phyloP scores from a whole-genome alignment of 2,329 filamentous ascomycete genomes.

The Coleophoma crateriformis region DNA sequence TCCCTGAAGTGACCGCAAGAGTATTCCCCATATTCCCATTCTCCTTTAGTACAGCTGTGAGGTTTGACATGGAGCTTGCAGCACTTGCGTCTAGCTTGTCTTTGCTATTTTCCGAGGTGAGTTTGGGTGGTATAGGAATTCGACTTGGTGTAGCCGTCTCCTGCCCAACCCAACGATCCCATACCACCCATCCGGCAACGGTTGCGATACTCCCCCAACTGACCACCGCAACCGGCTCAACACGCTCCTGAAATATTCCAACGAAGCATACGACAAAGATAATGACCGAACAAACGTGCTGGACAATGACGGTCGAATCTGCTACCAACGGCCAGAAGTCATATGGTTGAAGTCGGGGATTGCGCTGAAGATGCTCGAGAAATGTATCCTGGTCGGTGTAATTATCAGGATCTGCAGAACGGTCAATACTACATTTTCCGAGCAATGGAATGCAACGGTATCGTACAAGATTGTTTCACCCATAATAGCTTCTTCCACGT shows the following conservation, averaged over 20 bases:
- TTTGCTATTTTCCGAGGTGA: constrained; percentile 19
- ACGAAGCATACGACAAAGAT: constrained; percentile 95
- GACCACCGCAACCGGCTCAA: constrained; percentile 87
- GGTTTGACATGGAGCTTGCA: constrained; percentile 21
- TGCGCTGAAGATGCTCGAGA: constrained; percentile 89
- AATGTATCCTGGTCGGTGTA: constrained; percentile 97
- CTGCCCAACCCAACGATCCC: constrained; percentile 84
- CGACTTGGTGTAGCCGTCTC: constrained; percentile 31
- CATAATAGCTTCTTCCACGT: constrained; percentile 95
- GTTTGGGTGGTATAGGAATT: constrained; percentile 22
- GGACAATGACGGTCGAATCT: constrained; percentile 92
- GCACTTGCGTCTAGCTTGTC: constrained; percentile 15
- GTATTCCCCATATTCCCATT: not conserved
- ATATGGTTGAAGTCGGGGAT: constrained; percentile 88
- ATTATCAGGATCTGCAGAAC: constrained; percentile 80
- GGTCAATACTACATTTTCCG: not conserved
- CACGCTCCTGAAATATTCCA: constrained; percentile 77
- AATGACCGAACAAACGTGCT: constrained; percentile 90
- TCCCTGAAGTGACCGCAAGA: constrained; percentile 24
- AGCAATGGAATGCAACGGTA: not conserved
- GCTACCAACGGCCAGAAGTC: constrained; percentile 97
- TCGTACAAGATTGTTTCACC: constrained; percentile 90
- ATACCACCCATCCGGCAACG: constrained; percentile 81
- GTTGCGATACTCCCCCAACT: constrained; percentile 79
- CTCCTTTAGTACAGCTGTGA: constrained; percentile 3